phyloP scores from a whole-genome alignment of 1,284 basidiomycete genomes.

The Ceratobasidium sp. region DNA sequence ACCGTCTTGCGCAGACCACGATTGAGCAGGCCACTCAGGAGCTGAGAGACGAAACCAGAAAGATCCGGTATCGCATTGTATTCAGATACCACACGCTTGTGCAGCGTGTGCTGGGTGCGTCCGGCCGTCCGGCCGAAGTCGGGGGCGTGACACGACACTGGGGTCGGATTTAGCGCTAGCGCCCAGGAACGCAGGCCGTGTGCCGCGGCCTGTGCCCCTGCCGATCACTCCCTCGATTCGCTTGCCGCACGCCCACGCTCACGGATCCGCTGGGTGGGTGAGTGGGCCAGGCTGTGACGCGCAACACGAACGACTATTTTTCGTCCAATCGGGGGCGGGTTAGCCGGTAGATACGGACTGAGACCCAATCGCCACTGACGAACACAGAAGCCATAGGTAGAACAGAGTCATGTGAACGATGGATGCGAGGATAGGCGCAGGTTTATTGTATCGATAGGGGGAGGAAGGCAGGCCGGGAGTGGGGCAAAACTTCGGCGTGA shows the following conservation, averaged over 20 bases:
- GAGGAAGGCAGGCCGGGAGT: not conserved
- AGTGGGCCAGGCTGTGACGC: not conserved
- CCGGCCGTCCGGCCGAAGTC: no score
- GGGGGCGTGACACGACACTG: no score
- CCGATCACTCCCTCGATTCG: not conserved
- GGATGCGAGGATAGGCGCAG: not conserved
- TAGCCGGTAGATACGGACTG: not conserved
- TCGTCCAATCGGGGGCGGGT: not conserved
- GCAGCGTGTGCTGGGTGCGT: no score
- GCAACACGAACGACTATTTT: slow-evolving; percentile 2
- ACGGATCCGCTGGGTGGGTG: not conserved
- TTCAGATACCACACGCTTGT: no score
- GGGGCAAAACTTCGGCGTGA: not conserved
- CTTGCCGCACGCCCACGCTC: not conserved
- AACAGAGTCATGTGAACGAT: not conserved
- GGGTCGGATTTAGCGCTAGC: not conserved
- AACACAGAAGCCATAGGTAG: not conserved
- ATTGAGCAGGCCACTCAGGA: no score
- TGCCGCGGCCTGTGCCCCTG: slow-evolving; percentile 8
- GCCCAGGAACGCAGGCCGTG: not conserved
- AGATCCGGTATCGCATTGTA: no score
- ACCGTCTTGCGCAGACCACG: no score
- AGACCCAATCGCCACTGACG: not conserved
- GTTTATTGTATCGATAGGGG: not conserved
- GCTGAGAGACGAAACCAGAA: no score